Base-by-base conservation (phyloP, 768 basidiomycete genomes). In the Boletus sensibilis region DNA sequence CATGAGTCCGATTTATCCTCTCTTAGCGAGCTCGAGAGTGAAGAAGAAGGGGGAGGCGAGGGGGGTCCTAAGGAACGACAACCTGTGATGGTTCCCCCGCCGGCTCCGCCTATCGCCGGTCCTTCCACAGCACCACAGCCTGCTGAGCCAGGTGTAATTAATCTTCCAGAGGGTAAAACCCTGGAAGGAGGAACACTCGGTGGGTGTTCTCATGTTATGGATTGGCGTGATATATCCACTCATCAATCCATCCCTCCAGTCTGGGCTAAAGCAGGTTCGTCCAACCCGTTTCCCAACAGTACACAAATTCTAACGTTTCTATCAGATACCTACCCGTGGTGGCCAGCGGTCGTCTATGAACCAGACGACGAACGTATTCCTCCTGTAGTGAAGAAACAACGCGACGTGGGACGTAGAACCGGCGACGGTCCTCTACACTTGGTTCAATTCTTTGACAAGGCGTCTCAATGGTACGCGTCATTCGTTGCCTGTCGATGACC, bases 251-350 rank as follows among this genome's bases (percentile, higher is more conserved):
- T 37, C 1, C 53, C 11, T 23, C 18, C 20, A 92, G 93, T 94
- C 1, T 95, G 93, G 92, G 92, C 88, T 0, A 94, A 93, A 78
- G 75, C 82, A 53, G 76, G 87, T 87, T 61, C 57, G 84, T 61
- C 27, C 7, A 18, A 43, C 25, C 3, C 10, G 1, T 41, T 31
- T 29, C 9, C 20, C 2, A 13, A 10, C 16, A 9, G 4, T 2
- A 23, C 5, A 20, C 29, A 16, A 34, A 16, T 33, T 16, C 53
- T 71, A 51, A 65, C 10, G 13, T 54, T n/a, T 47, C 27, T 16
- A 56, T 23, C n/a, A 92, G 91, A 76, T 35, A 81, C 85, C 0
- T 94, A 78, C 63, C 94, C 94, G 1, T 95, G 86, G 86, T 96
- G 89, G 86, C 91, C 94, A 39, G 94, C 87, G 10, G 84, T 90